These are phyloP conservation scores for Lactarius sanguifluus DNA, from an alignment of 768 basidiomycete species.

Conservation along the genomic window DNA sequence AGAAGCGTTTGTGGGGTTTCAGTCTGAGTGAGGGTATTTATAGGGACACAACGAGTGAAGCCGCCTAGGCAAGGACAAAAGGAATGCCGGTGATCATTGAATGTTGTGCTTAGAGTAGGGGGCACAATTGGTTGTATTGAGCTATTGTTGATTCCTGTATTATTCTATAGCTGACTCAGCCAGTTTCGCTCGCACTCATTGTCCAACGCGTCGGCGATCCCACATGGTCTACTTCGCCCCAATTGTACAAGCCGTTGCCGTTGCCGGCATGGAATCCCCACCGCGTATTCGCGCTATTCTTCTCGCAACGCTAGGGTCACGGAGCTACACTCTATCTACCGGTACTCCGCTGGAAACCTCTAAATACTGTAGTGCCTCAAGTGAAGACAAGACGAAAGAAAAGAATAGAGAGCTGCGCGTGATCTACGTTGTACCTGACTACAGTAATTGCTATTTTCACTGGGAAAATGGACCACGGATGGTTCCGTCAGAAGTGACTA, in stretches of 20 bases:
- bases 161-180: no score
- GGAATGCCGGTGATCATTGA: no score
- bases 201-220: neutral
- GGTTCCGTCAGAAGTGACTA: conserved; percentile 79
- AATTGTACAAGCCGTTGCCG: conserved; percentile 53
- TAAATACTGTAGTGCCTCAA: conserved; percentile 45
- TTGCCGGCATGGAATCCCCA: conserved; percentile 28
- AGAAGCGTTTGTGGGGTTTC: neutral
- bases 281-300: conserved; percentile 52
- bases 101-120: no score
- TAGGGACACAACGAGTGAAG: neutral
- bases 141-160: no score
- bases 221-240: no score
- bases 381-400: conserved; percentile 58
- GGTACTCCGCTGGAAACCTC: conserved; percentile 39
- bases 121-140: no score
- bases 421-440: conserved; percentile 36
- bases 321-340: conserved; percentile 58
- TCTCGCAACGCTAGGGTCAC: conserved; percentile 46
- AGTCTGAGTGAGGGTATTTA: neutral
- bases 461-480: conserved; percentile 65
- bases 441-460: neutral
- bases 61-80: neutral
- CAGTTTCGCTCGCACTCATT: conserved; percentile 1
- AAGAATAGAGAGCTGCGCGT: conserved; percentile 50